These are phyloP conservation scores for Selaginella tamariscina DNA, from an alignment of 75 land plant genomes.

Conservation along the genomic window DNA sequence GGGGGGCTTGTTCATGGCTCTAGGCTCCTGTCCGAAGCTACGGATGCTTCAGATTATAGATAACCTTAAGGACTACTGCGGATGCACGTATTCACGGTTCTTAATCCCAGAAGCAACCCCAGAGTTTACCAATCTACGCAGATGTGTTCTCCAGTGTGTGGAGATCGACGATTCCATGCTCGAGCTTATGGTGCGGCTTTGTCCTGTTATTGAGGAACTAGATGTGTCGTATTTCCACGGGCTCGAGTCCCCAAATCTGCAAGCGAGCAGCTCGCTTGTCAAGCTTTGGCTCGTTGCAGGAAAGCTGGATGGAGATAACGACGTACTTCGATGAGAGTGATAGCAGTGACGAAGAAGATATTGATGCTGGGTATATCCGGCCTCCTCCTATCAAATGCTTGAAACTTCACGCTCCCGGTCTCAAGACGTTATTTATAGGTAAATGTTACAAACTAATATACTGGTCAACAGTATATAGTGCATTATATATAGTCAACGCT, in stretches of 20 bases:
- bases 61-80: not conserved
- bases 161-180: not conserved
- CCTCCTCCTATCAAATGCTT: too few species aligned
- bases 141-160: not conserved
- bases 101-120: not conserved
- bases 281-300: not conserved
- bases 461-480: too few species aligned
- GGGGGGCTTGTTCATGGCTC: not conserved
- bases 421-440: too few species aligned
- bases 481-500: too few species aligned
- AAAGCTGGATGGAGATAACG: not conserved
- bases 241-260: not conserved
- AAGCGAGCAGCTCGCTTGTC: not conserved
- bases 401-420: too few species aligned
- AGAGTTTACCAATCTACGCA: not conserved
- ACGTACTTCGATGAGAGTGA: not conserved
- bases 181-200: not conserved
- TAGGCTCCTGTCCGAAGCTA: not conserved
- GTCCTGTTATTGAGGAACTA: not conserved
- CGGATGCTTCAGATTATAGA: not conserved
- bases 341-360: too few species aligned
- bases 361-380: too few species aligned
- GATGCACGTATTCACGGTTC: not conserved
- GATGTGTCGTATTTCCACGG: not conserved
- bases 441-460: too few species aligned